Evolutionary conservation across 176 grass and related monocot genomes (phyloP).

Genomic region (Eleusine indica): DNA sequence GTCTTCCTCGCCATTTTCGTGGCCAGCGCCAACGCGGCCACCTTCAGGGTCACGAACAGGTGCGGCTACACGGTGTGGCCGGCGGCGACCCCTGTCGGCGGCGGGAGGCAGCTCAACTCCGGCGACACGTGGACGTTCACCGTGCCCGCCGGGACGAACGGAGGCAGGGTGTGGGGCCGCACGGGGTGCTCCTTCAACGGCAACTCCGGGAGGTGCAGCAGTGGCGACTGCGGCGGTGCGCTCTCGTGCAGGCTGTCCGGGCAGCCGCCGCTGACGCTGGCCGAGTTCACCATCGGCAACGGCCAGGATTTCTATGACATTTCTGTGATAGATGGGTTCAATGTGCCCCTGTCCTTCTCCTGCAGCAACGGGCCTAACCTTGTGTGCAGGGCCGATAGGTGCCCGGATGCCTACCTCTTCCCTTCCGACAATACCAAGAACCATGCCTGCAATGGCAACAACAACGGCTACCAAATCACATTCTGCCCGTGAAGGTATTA

Average conservation of each 20-base stretch:
- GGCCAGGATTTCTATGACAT: neutral
- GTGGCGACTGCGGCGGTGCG: neutral
- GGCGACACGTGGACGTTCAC: neutral
- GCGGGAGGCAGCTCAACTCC: neutral
- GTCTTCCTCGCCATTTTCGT: neutral
- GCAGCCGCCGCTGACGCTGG: neutral
- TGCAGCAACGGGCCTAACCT: neutral
- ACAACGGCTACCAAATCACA: neutral
- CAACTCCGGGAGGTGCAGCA: neutral
- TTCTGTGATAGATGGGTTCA: neutral
- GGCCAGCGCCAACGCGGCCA: neutral
- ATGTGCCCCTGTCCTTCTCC: neutral
- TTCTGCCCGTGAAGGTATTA: neutral
- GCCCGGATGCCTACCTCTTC: neutral
- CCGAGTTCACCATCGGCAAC: neutral
- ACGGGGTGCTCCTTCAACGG: slow-evolving; percentile 25
- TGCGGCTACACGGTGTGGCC: slow-evolving; percentile 1
- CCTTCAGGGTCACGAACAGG: neutral
- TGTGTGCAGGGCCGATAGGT: neutral
- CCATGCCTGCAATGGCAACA: neutral
- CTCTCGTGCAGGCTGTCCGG: neutral
- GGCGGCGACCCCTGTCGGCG: neutral
- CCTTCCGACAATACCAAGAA: neutral
- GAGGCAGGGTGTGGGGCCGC: slow-evolving; percentile 30
- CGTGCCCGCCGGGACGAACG: neutral